A percentile compares a stretch with the other conserved stretches of the same genome.
Evolutionary conservation across 495 filamentous ascomycete species (phyloP).

Genomic region (Geoglossum glabrum): DNA sequence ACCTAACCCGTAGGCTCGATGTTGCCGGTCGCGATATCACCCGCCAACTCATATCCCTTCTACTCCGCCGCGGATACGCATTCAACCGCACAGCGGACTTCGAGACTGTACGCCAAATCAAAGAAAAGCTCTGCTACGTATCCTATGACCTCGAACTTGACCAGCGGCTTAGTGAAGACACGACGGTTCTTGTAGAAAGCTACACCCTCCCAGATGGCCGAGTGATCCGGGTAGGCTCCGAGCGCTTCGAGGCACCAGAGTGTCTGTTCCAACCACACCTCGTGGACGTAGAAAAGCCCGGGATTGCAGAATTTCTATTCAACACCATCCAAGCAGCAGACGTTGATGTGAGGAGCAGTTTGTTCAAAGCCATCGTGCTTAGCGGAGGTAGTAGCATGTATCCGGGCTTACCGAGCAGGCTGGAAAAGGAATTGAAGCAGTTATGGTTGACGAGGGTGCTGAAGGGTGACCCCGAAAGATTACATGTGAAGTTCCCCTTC

Average conservation of each 20-base stretch:
- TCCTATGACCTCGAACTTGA: constrained; percentile 95
- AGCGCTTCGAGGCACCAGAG: constrained; percentile 94
- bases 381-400: constrained; percentile 98
- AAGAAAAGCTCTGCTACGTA: constrained; percentile 99
- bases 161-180: constrained; percentile 89
- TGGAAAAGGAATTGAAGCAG: constrained; percentile 98
- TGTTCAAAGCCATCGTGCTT: constrained; percentile 94
- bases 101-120: constrained; percentile 96
- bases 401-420: constrained; percentile 73
- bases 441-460: constrained; percentile 89
- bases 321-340: constrained; percentile 95
- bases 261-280: constrained; percentile 98
- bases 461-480: constrained; percentile 69
- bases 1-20: constrained; percentile 81
- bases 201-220: constrained; percentile 94
- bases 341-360: constrained; percentile 75
- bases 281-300: constrained; percentile 92
- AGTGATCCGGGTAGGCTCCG: constrained; percentile 84
- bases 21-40: constrained; percentile 96
- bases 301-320: constrained; percentile 91
- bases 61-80: constrained; percentile 87
- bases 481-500: constrained; percentile 38
- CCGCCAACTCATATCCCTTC: constrained; percentile 84
- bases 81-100: constrained; percentile 98
- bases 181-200: constrained; percentile 88